Conservation (phyloP, 768 basidiomycete species). For the Leccinum boreale region DNA sequence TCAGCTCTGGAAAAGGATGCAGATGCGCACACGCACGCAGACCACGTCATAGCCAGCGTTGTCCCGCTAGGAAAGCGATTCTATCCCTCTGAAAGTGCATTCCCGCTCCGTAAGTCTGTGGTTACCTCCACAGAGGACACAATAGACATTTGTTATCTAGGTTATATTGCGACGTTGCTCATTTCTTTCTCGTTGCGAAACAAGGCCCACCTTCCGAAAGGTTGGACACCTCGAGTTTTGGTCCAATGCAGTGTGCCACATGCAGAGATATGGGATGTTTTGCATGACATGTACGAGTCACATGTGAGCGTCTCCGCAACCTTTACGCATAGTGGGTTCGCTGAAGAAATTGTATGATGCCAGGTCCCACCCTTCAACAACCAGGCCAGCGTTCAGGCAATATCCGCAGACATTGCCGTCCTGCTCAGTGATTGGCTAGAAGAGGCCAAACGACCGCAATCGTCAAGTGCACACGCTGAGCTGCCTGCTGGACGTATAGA, state of each 20-base stretch:
- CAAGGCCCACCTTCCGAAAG: conserved; percentile 55
- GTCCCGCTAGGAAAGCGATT: conserved; percentile 79
- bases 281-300: conserved; percentile 85
- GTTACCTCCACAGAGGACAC: not conserved
- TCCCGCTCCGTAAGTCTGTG: conserved; percentile 70
- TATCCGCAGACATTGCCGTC: conserved; percentile 79
- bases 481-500: conserved; percentile 81
- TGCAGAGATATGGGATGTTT: conserved; percentile 78
- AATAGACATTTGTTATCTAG: conserved; percentile 37
- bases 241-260: conserved; percentile 80
- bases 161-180: conserved; percentile 69
- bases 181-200: conserved; percentile 69
- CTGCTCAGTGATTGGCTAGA: conserved; percentile 80
- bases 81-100: conserved; percentile 87
- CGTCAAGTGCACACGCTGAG: conserved; percentile 57
- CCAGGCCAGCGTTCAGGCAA: conserved; percentile 72
- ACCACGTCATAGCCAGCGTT: conserved; percentile 61
- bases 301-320: conserved; percentile 50
- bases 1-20: conserved; percentile 55
- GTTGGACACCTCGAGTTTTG: conserved; percentile 82
- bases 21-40: conserved; percentile 54
- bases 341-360: conserved; percentile 3
- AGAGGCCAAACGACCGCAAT: conserved; percentile 70
- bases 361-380: conserved; percentile 84
- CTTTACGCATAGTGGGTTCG: not conserved